A percentile compares a stretch with the other conserved stretches of the same genome.
Conservation (phyloP, 371 early-diverging fungal genomes). For the Syncephalastrum sp. region DNA sequence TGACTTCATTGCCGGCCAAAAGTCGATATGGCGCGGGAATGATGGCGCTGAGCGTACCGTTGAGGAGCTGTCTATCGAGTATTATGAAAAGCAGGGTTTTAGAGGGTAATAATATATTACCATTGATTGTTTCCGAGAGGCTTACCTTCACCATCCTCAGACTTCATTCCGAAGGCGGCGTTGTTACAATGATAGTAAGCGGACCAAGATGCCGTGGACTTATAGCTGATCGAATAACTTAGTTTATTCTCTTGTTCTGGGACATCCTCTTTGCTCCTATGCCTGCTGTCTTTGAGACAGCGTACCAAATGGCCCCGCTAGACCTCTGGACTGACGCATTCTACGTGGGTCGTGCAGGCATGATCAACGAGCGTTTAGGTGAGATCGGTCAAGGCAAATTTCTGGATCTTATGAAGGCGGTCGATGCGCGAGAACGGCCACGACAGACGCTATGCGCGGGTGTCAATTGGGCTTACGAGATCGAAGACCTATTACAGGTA, state of each 20-base stretch:
- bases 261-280: slow-evolving; percentile 65
- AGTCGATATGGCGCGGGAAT: slow-evolving; percentile 48
- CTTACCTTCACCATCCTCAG: slow-evolving; percentile 8
- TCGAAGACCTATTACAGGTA: slow-evolving; percentile 49
- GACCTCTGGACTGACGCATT: slow-evolving; percentile 72
- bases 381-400: slow-evolving; percentile 43
- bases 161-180: slow-evolving; percentile 65
- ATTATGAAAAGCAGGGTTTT: slow-evolving; percentile 58
- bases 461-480: slow-evolving; percentile 61
- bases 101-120: slow-evolving; percentile 32
- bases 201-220: not conserved
- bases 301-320: slow-evolving; percentile 70
- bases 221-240: not conserved
- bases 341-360: slow-evolving; percentile 50
- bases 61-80: slow-evolving; percentile 60
- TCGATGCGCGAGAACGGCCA: slow-evolving; percentile 50
- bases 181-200: slow-evolving; percentile 52
- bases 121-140: not conserved
- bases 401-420: slow-evolving; percentile 36
- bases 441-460: slow-evolving; percentile 55
- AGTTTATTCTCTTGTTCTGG: slow-evolving; percentile 71
- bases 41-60: slow-evolving; percentile 59
- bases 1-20: slow-evolving; percentile 24
- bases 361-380: slow-evolving; percentile 57
- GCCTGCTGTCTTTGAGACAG: slow-evolving; percentile 77